Evolutionary conservation across 202 grass and related monocot species (phyloP), one percentile per base, ranked within the genome.

Genomic region (Miscanthus sacchariflorus): DNA sequence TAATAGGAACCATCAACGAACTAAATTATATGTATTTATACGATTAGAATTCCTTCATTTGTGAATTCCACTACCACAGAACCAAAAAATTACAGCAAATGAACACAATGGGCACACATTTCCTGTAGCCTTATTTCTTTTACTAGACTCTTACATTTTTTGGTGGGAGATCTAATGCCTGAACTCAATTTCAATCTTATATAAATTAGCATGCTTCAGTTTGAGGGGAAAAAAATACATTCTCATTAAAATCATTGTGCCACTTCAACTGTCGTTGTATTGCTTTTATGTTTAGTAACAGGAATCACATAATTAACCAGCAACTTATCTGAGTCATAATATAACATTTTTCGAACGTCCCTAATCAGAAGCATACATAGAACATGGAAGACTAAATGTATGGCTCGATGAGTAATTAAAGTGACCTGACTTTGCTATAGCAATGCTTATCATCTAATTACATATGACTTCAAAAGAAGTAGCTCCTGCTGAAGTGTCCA

Each of bases 391-490:
- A 66, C 17, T 33, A 67, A 73, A 68, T 44, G 35, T 73, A 70
- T 78, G 73, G 66, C 39, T 83, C 19, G 28, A 56, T 25, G 45
- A 90, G 18, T 79, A 74, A 73, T 44, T 48, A 48, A 90, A 59
- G 69, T 54, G 70, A 50, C 27, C 27, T 64, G 2, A 66, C 13
- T 77, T 72, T 19, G 59, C 58, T 21, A n/a, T 80, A 30, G 58
- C 54, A 80, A 72, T 87, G 76, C 7, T 21, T 14, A 45, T 48
- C 50, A 18, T 54, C 50, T 54, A 54, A 54, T 19, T 54, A 19
- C 50, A 54, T 54, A 54, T 54, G 50, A 54, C 50, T 54, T 54
- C 50, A 54, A 15, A 54, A 52, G 49, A 54, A 19, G 50, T 54
- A 54, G 17, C 18, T 56, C 17, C 5, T 56, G 52, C 17, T 56